Base-by-base conservation (phyloP, 495 filamentous ascomycete genomes). In the Daldinia loculata region DNA sequence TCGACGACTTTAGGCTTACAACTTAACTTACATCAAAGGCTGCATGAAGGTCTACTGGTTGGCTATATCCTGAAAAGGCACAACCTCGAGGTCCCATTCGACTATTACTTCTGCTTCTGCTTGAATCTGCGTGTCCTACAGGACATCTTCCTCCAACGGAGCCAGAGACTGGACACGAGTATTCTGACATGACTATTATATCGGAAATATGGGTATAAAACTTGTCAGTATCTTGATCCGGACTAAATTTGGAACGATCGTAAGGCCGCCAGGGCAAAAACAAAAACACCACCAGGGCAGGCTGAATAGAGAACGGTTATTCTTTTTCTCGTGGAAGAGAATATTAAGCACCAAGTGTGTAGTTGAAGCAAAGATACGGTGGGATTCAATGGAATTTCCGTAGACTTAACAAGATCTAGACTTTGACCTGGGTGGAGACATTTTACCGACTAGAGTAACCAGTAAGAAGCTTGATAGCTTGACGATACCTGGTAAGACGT, bases 141-240 rank as follows among this genome's bases (percentile, higher is more conserved):
- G 69, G 59, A 56, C 69, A 71, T 50, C 38, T 63, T 12, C 63
- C 69, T 22, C 69, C 59, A 29, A 71, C 36, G 26, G 69, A 67
- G 48, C 69, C 69, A 53, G 69, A 71, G 5, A 71, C 69, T 41
- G 69, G 69, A 34, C 69, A 71, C 14, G 69, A 71, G 12, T 53
- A 63, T 71, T 71, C 69, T 38, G 63, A 71, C 69, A 71, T 71
- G 63, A 55, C 62, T 63, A 63, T 56, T 45, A 45, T 58, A 30
- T 58, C 63, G 34, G 41, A 59, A 71, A 41, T 61, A 64, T 57
- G 36, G 3, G 41, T 12, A 67, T 52, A 55, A 36, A 36, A 52
- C 9, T 63, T 59, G 19, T 15, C 29, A 51, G 26, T 66, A 60
- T 52, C 34, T 61, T 17, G 43, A 56, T 14, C 51, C 14, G 48